Evolutionary conservation across 2,329 filamentous ascomycete species (phyloP), one percentile per base, ranked within the genome.

Genomic region (Endoconidiophora polonica): DNA sequence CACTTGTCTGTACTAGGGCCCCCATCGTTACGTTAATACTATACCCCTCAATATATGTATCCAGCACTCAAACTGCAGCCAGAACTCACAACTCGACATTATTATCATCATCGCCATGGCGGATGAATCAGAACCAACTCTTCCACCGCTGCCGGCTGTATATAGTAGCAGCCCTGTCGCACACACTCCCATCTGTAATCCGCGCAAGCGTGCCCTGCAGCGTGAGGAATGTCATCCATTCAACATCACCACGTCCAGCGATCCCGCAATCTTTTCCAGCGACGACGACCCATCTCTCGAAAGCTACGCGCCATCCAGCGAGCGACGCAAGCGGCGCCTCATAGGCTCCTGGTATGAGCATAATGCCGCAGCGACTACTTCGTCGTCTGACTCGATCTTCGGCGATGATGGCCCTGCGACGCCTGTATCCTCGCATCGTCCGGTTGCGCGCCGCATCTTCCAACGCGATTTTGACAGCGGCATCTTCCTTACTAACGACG

Each of bases 181-280:
- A 5, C 37, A 47, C 20, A 47, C 46, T n/a, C 51, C 51, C 5
- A 43, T 68, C 52, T 62, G 59, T 56, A 63, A 65, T 48, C 59
- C 63, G 4, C 60, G 61, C 52, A 69, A 69, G 59, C 66, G 66
- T 56, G 60, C 59, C 48, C 57, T 59, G 29, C 56, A 59, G 16
- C 56, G 52, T 18, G 53, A 58, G 22, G 57, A 60, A 52, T 58
- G 60, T 49, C 56, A 59, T 37, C 55, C 61, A 3, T 54, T 58
- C 2, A 58, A 66, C 37, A 65, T 73, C 55, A 68, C 69, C 59
- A 77, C 78, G 59, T 84, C 79, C 18, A 84, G 81, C 59, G 81
- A 86, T 58, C 79, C 80, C 3, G 72, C 77, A 45, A 62, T 84
- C 23, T 86, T 86, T 62, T 84, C 79, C 3, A 81, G 77, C 60